Evolutionary conservation across 2,329 filamentous ascomycete species (phyloP).

Genomic region (Spiromastix sp.): DNA sequence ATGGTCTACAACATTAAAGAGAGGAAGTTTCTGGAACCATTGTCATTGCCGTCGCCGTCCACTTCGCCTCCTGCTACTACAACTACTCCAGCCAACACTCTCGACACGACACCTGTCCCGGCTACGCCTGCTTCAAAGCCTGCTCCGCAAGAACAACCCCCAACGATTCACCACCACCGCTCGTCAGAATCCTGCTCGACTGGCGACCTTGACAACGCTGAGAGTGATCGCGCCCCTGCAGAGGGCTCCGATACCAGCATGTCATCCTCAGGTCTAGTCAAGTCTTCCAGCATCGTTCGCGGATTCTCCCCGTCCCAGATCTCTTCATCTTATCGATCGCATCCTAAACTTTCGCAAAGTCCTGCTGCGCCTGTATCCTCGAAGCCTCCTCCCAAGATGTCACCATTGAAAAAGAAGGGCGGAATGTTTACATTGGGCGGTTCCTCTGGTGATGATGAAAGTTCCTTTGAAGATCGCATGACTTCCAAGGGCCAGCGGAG

Average conservation of each 20-base stretch:
- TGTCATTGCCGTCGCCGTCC: conserved; percentile 33
- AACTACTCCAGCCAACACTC: conserved; percentile 27
- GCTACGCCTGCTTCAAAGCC: conserved; percentile 26
- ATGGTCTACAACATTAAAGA: conserved; percentile 89
- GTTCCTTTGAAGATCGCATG: conserved; percentile 58
- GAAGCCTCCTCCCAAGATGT: conserved; percentile 51
- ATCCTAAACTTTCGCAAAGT: conserved; percentile 43
- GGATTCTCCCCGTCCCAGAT: conserved; percentile 74
- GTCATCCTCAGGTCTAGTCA: conserved; percentile 45
- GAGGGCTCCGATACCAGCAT: conserved; percentile 52
- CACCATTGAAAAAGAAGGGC: conserved; percentile 48
- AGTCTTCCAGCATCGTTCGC: conserved; percentile 61
- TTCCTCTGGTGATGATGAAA: conserved; percentile 76
- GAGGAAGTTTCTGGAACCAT: conserved; percentile 55
- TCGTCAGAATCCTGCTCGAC: conserved; percentile 53
- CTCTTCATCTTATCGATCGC: conserved; percentile 57
- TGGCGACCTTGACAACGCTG: conserved; percentile 34
- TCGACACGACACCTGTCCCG: conserved; percentile 35
- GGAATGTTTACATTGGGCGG: conserved; percentile 64
- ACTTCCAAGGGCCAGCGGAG: conserved; percentile 42
- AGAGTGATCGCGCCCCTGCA: conserved; percentile 35
- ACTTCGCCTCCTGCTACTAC: conserved; percentile 7
- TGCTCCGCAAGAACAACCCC: conserved; percentile 23
- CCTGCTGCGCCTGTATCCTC: conserved; percentile 40
- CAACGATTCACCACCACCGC: conserved; percentile 28